Base-by-base conservation (phyloP, 1,284 basidiomycete genomes). In the Prillingera fragicola region DNA sequence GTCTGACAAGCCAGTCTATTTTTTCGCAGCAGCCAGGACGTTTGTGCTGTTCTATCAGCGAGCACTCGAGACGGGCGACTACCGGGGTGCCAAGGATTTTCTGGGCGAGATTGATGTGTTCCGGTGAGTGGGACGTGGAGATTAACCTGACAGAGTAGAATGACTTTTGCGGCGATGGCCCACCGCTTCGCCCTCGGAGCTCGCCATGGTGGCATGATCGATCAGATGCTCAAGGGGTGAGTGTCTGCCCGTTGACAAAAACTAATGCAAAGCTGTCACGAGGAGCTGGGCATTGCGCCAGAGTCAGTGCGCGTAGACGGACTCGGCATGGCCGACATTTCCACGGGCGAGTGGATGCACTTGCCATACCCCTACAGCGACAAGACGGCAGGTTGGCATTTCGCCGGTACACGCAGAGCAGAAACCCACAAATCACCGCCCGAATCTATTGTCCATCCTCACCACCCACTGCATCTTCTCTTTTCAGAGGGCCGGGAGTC, bases 101-200 rank as follows among this genome's bases (percentile, higher is more conserved):
- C 42, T 56, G 8, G 39, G 45, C 3, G 67, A 69, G 49, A 60
- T 69, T 14, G 56, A 62, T 12, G 55, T 65, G 5, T 63, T 67
- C 45, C 52, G 58, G 60, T 64, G 41, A 2, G 37, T 33, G 10
- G 9, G 9, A 3, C 9, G 21, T 22, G 15, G 6, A 21, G 35
- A 17, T 5, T 31, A 7, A 12, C 12, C 6, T 17, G n/a, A 26
- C 37, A 14, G n/a, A n/a, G 6, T 19, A 61, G 56, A 31, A 46
- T 57, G 43, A 39, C 52, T 8, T 55, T 60, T 25, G 27, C 45
- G 17, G 41, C 52, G 13, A 43, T 61, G 14, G 43, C 51, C 1
- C 41, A 29, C 9, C 45, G 59, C 2, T 59, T 59, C 37, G 50
- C 56, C 5, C 55, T 62, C 42, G 59, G 53, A 10, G 52, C 46